Base-by-base conservation (phyloP, 805 yeast species). In the Kuraishia piskuri region DNA sequence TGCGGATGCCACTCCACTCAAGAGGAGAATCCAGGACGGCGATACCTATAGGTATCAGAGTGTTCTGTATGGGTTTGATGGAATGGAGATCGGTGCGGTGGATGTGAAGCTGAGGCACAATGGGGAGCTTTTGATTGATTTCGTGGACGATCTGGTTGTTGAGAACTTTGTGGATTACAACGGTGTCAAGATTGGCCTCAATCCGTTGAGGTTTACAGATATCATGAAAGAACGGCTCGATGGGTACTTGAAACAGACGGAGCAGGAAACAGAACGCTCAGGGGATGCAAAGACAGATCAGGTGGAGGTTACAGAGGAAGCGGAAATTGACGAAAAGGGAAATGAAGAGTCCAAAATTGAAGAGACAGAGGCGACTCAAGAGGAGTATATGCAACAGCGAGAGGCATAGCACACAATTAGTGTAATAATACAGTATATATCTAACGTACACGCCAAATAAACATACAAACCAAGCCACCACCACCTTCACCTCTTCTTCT, bases 31-130 rank as follows among this genome's bases (percentile, higher is more conserved):
- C 31, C 23, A 23, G 31, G 49, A 22, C 10, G 49, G 49, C 10
- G 63, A 60, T 47, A 5, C 25, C 2, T 59, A 49, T 46, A 51
- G 50, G 22, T 55, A 52, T 22, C 24, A 37, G 7, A 46, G 54
- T n/a, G 52, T 56, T 5, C 24, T 60, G 8, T 59, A 59, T 50
- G 59, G 59, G 9, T 40, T 25, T n/a, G 58, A 55, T 26, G 59
- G 59, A 2, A 24, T 46, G 20, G 52, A 50, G 20, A 22, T 58
- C 5, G 57, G 53, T 25, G 49, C 52, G 44, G 49, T 56, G 12
- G 51, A 17, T n/a, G 48, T 60, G n/a, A 25, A 31, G n/a, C 62
- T 59, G 22, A 50, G 51, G 2, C n/a, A 25, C 2, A 47, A 46
- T 2, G 56, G 53, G 4, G 26, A 26, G 5, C 44, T 52, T n/a